Percentiles rank a stretch among this genome's conserved stretches.
These are phyloP conservation scores for Purshia tridentata DNA, from an alignment of 306 rosid species.

Conservation along the genomic window DNA sequence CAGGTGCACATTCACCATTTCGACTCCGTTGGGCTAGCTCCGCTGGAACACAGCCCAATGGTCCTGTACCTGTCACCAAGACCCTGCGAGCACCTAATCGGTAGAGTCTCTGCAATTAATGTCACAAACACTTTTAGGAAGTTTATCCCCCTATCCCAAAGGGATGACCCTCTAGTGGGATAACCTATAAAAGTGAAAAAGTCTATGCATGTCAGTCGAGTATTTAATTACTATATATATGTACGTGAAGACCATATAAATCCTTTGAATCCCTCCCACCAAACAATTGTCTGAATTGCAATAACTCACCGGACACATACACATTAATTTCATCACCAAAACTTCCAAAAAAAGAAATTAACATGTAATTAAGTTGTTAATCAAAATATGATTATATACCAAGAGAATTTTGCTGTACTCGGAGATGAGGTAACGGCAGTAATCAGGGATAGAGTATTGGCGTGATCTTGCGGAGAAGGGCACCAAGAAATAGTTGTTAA, in stretches of 20 bases:
- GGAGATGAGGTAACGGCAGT: conserved; percentile 39
- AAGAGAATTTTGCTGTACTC: conserved; percentile 46
- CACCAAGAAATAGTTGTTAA: conserved; percentile 57
- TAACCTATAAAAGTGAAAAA: too few species aligned
- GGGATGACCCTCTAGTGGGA: too few species aligned
- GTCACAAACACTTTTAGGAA: too few species aligned
- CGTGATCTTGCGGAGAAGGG: conserved; percentile 47
- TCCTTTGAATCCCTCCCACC: background rate
- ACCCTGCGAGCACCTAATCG: conserved; percentile 57
- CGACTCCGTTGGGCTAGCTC: conserved; percentile 43
- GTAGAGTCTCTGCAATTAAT: conserved; percentile 28
- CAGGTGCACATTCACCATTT: conserved; percentile 47
- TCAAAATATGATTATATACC: conserved; percentile 26
- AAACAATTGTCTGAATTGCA: background rate
- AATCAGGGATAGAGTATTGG: conserved; percentile 54
- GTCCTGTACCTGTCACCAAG: conserved; percentile 55
- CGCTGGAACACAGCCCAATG: conserved; percentile 51
- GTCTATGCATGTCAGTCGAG: too few species aligned
- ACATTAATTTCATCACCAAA: too few species aligned
- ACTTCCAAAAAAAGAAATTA: too few species aligned
- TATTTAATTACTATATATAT: too few species aligned
- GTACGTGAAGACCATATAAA: too few species aligned
- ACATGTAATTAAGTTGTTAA: too few species aligned
- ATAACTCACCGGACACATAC: background rate
- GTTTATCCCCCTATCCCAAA: too few species aligned